A percentile compares a stretch with the other conserved stretches of the same genome.
phyloP scores from a whole-genome alignment of 768 basidiomycete genomes.

The Lactarius evosmus region DNA sequence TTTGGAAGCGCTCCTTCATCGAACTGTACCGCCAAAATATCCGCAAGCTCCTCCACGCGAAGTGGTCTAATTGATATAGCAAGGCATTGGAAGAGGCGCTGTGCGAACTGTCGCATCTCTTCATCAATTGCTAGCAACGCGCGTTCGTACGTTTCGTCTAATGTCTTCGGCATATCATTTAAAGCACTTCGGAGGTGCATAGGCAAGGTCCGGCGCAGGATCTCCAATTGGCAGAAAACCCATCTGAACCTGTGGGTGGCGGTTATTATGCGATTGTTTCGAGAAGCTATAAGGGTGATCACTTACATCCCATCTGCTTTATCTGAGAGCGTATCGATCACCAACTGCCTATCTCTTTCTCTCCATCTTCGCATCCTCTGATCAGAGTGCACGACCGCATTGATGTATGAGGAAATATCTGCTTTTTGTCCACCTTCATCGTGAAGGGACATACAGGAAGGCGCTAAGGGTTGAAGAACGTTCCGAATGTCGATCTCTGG shows the following conservation, averaged over 20 bases:
- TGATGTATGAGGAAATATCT: constrained; percentile 1
- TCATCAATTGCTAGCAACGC: neutral
- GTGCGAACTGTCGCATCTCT: neutral
- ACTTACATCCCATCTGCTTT: constrained; percentile 11
- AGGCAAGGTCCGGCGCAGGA: neutral
- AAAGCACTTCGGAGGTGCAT: neutral
- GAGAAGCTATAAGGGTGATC: accelerated
- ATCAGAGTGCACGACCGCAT: neutral
- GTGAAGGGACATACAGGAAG: neutral
- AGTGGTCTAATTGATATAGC: neutral
- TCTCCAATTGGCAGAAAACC: neutral
- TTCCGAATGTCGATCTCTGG: constrained; percentile 4
- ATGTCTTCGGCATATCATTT: neutral
- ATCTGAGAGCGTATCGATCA: neutral
- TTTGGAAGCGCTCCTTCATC: neutral
- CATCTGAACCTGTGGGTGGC: constrained; percentile 1
- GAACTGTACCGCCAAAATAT: constrained; percentile 5
- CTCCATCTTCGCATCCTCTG: neutral
- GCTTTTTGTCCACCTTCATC: neutral
- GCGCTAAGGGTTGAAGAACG: neutral
- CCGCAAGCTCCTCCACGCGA: constrained; percentile 6
- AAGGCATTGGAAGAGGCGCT: constrained; percentile 13
- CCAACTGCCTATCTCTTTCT: neutral
- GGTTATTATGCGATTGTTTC: neutral
- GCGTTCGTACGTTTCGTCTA: constrained; percentile 6